Conservation (phyloP, 805 yeast species). For the Candida alai region DNA sequence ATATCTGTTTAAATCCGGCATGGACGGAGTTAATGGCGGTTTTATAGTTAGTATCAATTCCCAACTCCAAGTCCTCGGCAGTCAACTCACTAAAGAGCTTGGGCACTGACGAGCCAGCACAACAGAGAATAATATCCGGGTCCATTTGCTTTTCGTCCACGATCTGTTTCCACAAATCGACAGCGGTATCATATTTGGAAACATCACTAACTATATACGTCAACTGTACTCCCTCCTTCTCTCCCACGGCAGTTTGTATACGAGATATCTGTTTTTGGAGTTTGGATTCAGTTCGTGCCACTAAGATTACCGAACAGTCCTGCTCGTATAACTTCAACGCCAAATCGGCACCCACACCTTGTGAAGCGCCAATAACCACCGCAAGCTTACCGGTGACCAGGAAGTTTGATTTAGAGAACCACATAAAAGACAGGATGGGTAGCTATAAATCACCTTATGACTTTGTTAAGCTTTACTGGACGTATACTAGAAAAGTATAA, state of each 20-base stretch:
- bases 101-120: constrained; percentile 86
- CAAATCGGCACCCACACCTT: constrained; percentile 83
- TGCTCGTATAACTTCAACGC: constrained; percentile 52
- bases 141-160: constrained; percentile 19
- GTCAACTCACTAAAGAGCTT: constrained; percentile 70
- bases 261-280: constrained; percentile 46
- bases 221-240: constrained; percentile 10
- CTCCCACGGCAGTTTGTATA: constrained; percentile 30
- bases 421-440: constrained; percentile 13
- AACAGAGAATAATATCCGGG: constrained; percentile 76
- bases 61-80: constrained; percentile 52
- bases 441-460: too few species aligned
- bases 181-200: constrained; percentile 50
- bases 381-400: constrained; percentile 49
- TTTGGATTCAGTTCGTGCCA: constrained; percentile 71
- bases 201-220: constrained; percentile 61
- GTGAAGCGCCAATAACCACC: constrained; percentile 90
- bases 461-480: too few species aligned
- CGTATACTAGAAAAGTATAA: too few species aligned
- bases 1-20: constrained; percentile 46
- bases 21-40: constrained; percentile 74
- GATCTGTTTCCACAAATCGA: constrained; percentile 37
- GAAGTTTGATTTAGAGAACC: constrained; percentile 22
- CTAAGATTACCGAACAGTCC: constrained; percentile 66
- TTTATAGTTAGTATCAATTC: constrained; percentile 66